Evolutionary conservation across 805 yeast genomes (phyloP).

Genomic region (Saturnispora quitensis): DNA sequence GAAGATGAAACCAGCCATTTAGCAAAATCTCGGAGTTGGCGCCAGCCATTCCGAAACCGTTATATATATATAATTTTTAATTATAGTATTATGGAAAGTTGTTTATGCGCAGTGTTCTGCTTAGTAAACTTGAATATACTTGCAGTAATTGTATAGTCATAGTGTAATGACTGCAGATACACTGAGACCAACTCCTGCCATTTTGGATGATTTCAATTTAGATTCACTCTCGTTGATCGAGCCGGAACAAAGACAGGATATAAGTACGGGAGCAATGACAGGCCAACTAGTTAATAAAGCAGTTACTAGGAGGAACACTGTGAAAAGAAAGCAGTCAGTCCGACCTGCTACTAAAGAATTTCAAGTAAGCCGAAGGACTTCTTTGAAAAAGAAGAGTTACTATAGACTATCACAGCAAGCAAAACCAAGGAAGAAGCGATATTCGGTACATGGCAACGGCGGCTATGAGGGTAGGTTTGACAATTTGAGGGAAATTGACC

Average conservation of each 20-base stretch:
- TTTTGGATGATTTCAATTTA: conserved; percentile 2
- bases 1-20: conserved; percentile 6
- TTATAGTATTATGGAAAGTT: neutral
- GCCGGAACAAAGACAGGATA: neutral
- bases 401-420: conserved; percentile 4
- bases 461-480: neutral
- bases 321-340: neutral
- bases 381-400: conserved; percentile 7
- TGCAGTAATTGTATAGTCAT: neutral
- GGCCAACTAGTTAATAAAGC: neutral
- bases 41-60: conserved; percentile 6
- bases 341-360: conserved; percentile 2
- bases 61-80: neutral
- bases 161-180: conserved; percentile 1
- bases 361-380: conserved; percentile 8
- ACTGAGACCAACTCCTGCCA: conserved; percentile 1
- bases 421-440: conserved; percentile 4
- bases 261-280: neutral
- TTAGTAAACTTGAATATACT: too few species aligned
- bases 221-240: conserved; percentile 5
- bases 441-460: neutral
- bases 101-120: neutral
- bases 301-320: neutral
- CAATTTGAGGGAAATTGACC: conserved; percentile 8
- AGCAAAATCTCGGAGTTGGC: conserved; percentile 2